Conservation (phyloP, 768 basidiomycete species). For the Royoungia palumana region DNA sequence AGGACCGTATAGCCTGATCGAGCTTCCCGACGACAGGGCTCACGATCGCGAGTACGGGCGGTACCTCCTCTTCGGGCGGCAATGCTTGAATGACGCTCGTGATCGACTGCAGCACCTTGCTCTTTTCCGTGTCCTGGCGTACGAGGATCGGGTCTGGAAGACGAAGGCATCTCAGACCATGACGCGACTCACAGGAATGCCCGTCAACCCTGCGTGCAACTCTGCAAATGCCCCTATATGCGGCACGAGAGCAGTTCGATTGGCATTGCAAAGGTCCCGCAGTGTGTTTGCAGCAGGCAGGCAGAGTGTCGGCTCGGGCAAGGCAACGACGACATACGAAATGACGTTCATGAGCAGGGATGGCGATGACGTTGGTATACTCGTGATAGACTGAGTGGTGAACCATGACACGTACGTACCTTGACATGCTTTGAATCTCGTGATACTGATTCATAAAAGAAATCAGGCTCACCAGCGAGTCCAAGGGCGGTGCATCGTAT, state of each 20-base stretch:
- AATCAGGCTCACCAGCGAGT: constrained; percentile 59
- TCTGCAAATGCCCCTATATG: constrained; percentile 84
- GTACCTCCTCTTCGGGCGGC: constrained; percentile 71
- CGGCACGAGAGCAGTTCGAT: constrained; percentile 73
- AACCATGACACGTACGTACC: constrained; percentile 83
- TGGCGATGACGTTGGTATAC: constrained; percentile 28
- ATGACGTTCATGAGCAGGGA: constrained; percentile 62
- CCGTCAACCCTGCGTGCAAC: constrained; percentile 71
- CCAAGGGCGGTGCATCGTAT: constrained; percentile 71
- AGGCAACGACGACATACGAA: constrained; percentile 64
- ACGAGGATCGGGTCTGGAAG: neutral
- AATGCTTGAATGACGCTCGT: constrained; percentile 91
- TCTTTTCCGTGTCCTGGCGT: constrained; percentile 73
- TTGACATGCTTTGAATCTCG: constrained; percentile 23
- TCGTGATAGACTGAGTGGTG: constrained; percentile 43
- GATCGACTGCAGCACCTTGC: constrained; percentile 89
- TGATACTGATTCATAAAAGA: neutral
- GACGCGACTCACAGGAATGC: constrained; percentile 59
- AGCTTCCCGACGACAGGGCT: constrained; percentile 75
- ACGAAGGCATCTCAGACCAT: neutral
- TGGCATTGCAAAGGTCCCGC: constrained; percentile 86
- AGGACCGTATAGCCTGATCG: constrained; percentile 54
- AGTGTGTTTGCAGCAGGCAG: constrained; percentile 77
- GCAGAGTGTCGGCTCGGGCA: constrained; percentile 62
- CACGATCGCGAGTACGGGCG: constrained; percentile 73